Percentiles rank a stretch among this genome's conserved stretches.
Conservation (phyloP, 108 stramenopile genomes). For the Cafeteria roenbergensis region DNA sequence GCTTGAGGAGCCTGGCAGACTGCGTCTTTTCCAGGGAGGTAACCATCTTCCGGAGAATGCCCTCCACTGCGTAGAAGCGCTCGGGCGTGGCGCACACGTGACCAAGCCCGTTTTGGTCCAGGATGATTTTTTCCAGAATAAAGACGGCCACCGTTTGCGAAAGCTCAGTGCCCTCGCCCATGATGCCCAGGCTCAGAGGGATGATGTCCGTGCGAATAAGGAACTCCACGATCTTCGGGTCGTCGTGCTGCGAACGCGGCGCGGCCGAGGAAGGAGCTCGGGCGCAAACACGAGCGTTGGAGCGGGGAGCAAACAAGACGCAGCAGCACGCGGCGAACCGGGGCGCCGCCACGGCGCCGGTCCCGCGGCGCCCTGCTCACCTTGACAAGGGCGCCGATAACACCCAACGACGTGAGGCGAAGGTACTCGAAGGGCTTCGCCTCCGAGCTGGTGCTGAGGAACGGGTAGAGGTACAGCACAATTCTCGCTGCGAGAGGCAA, state of each 20-base stretch:
- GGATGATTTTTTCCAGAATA: constrained; percentile 93
- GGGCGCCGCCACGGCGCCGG: not conserved
- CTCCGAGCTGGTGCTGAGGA: constrained; percentile 86
- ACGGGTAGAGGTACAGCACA: constrained; percentile 93
- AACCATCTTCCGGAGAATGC: constrained; percentile 85
- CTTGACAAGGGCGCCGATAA: constrained; percentile 97
- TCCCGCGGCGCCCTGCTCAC: not conserved
- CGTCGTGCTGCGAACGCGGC: constrained; percentile 43
- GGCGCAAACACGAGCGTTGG: not conserved
- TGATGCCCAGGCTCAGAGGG: constrained; percentile 56
- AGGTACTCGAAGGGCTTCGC: constrained; percentile 91
- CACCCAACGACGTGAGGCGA: constrained; percentile 83
- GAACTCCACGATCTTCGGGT: constrained; percentile 87
- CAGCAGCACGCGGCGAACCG: too few species aligned
- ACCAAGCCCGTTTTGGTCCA: constrained; percentile 85
- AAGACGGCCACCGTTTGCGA: constrained; percentile 70
- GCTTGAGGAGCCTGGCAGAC: constrained; percentile 82
- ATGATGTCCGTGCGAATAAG: constrained; percentile 80
- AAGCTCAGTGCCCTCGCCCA: constrained; percentile 88
- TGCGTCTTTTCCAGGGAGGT: constrained; percentile 63
- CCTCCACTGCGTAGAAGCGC: constrained; percentile 84
- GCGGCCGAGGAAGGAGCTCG: constrained; percentile 25
- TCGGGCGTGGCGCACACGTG: constrained; percentile 98
- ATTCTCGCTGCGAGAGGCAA: constrained; percentile 58
- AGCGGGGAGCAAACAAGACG: too few species aligned